phyloP scores from a whole-genome alignment of 2,329 filamentous ascomycete species.

The Claviceps fusiformis region DNA sequence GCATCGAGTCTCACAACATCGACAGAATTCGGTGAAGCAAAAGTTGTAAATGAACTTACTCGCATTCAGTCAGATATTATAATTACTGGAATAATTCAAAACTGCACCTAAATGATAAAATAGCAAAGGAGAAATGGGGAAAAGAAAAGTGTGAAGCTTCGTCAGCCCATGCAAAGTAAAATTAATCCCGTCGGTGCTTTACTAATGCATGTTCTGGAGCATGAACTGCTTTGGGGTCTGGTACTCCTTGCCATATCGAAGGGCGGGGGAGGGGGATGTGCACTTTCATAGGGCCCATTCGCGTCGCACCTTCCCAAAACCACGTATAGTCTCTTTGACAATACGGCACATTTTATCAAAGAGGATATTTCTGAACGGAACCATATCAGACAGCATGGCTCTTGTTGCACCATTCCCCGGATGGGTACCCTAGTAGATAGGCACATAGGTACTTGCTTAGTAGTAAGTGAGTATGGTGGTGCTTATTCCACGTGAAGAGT shows the following conservation, averaged over 20 bases:
- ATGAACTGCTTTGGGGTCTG: background rate
- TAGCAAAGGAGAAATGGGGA: background rate
- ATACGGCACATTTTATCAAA: background rate
- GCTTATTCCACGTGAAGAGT: no score
- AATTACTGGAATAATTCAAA: background rate
- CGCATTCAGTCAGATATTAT: background rate
- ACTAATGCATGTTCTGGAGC: background rate
- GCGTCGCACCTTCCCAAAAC: background rate
- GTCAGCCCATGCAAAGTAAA: background rate
- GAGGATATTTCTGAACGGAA: background rate
- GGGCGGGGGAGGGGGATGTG: no score
- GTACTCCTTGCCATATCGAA: background rate
- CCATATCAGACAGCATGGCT: no score
- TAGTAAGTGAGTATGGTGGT: no score
- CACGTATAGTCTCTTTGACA: background rate
- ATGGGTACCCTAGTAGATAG: no score
- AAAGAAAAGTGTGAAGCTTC: background rate
- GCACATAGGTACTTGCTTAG: no score
- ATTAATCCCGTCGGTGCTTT: background rate
- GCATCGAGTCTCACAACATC: no score
- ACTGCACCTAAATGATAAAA: background rate
- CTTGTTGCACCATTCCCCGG: no score
- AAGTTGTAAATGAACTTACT: background rate
- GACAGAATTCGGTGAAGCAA: background rate
- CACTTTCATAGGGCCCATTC: background rate